Percentiles rank a stretch among this genome's conserved stretches.
Evolutionary conservation across 2,329 filamentous ascomycete genomes (phyloP).

Genomic region (Diplodia scrobiculata): DNA sequence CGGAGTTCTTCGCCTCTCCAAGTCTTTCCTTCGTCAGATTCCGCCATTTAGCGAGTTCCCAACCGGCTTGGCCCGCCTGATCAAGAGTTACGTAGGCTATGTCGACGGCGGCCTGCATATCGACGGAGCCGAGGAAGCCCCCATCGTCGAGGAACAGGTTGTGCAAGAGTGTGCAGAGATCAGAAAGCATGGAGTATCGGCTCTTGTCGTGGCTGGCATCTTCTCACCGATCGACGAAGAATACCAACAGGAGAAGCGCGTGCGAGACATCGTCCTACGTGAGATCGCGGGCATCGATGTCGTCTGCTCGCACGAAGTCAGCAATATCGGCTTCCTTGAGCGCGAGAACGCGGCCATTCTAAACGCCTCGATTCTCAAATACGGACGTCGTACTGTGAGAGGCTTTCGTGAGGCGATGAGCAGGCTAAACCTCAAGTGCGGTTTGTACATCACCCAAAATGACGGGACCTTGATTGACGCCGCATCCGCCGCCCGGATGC

Average conservation of each 20-base stretch:
- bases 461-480: constrained; percentile 55
- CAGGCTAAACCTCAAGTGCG: constrained; percentile 50
- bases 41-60: constrained; percentile 56
- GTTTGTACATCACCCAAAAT: constrained; percentile 57
- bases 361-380: constrained; percentile 53
- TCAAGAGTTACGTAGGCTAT: constrained; percentile 50
- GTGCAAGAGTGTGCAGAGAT: constrained; percentile 50
- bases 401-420: constrained; percentile 53
- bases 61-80: constrained; percentile 43
- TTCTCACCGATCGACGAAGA: constrained; percentile 61
- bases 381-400: constrained; percentile 51
- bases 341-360: constrained; percentile 56
- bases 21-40: constrained; percentile 52
- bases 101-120: constrained; percentile 55
- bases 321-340: constrained; percentile 55
- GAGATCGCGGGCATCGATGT: constrained; percentile 54
- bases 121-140: constrained; percentile 48
- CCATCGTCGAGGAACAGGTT: constrained; percentile 51
- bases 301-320: constrained; percentile 56
- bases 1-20: constrained; percentile 56
- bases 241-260: constrained; percentile 56
- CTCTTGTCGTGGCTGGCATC: constrained; percentile 59
- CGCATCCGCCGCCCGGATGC: constrained; percentile 50
- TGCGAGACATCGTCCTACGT: constrained; percentile 52
- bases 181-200: constrained; percentile 48